These are phyloP conservation scores for Pichia sp. DNA, from an alignment of 1,139 yeast species.

Conservation along the genomic window DNA sequence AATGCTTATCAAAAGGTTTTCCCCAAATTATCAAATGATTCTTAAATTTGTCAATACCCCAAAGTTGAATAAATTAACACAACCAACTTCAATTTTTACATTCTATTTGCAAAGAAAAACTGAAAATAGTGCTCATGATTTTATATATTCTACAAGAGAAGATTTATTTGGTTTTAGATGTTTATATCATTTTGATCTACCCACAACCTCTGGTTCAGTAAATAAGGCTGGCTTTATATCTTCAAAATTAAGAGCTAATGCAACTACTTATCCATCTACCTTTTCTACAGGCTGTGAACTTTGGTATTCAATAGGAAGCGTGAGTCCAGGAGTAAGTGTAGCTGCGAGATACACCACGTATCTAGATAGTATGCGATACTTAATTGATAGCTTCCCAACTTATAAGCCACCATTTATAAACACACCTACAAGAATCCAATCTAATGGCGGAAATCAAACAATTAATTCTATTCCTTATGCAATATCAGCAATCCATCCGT, in stretches of 20 bases:
- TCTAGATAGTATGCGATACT: conserved; percentile 15
- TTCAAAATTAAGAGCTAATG: conserved; percentile 6
- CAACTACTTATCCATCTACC: conserved; percentile 19
- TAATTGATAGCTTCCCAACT: conserved; percentile 9
- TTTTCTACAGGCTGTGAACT: conserved; percentile 75
- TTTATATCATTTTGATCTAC: conserved; percentile 57
- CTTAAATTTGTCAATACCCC: conserved; percentile 68
- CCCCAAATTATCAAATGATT: conserved; percentile 56
- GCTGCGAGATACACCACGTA: conserved; percentile 82
- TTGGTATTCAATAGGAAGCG: conserved; percentile 80
- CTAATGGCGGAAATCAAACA: not conserved
- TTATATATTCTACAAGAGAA: conserved; percentile 83
- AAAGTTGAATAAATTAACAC: conserved; percentile 30
- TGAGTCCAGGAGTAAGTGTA: conserved; percentile 81
- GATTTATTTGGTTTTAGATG: conserved; percentile 79
- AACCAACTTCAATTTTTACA: conserved; percentile 48
- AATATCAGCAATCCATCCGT: conserved; percentile 37
- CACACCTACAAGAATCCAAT: not conserved
- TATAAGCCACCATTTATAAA: conserved; percentile 3
- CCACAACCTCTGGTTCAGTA: conserved; percentile 3
- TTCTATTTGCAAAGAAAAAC: conserved; percentile 65
- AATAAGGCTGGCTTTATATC: not conserved
- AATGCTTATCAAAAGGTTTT: conserved; percentile 65
- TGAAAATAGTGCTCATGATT: conserved; percentile 64
- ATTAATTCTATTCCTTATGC: conserved; percentile 14